phyloP scores from a whole-genome alignment of 306 rosid genomes.

The Gastrolobium bilobum region DNA sequence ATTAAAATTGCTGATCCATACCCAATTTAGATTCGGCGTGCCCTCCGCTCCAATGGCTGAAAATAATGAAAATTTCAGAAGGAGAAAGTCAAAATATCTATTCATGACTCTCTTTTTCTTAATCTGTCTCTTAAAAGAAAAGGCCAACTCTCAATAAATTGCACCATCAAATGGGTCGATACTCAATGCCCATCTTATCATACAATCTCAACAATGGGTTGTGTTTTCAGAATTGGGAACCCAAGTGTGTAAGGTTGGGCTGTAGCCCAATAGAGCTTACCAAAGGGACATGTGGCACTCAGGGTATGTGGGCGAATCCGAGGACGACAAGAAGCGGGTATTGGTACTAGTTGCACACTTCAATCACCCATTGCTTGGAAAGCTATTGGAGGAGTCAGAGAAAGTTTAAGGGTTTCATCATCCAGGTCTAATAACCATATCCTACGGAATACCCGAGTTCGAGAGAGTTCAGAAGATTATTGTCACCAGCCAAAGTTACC shows the following conservation, averaged over 20 bases:
- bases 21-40: too few species aligned
- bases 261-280: slow-evolving; percentile 5
- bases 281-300: slow-evolving; percentile 25
- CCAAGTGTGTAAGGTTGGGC: not conserved
- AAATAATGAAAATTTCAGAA: too few species aligned
- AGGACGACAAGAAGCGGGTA: slow-evolving; percentile 21
- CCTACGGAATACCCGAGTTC: slow-evolving; percentile 16
- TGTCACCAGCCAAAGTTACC: not conserved
- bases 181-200: too few species aligned
- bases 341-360: slow-evolving; percentile 12
- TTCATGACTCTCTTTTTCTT: too few species aligned
- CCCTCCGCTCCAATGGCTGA: too few species aligned
- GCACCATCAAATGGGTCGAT: too few species aligned
- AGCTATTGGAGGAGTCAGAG: slow-evolving; percentile 35
- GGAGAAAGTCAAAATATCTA: too few species aligned
- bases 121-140: too few species aligned
- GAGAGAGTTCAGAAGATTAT: slow-evolving; percentile 20
- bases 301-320: slow-evolving; percentile 12
- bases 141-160: too few species aligned
- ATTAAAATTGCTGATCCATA: too few species aligned
- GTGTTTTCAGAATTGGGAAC: not conserved
- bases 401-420: slow-evolving; percentile 12
- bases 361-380: slow-evolving; percentile 7
- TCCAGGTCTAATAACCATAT: slow-evolving; percentile 24
- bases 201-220: not conserved